phyloP scores from a whole-genome alignment of 2,329 filamentous ascomycete species.

The Thielaviopsis populi region DNA sequence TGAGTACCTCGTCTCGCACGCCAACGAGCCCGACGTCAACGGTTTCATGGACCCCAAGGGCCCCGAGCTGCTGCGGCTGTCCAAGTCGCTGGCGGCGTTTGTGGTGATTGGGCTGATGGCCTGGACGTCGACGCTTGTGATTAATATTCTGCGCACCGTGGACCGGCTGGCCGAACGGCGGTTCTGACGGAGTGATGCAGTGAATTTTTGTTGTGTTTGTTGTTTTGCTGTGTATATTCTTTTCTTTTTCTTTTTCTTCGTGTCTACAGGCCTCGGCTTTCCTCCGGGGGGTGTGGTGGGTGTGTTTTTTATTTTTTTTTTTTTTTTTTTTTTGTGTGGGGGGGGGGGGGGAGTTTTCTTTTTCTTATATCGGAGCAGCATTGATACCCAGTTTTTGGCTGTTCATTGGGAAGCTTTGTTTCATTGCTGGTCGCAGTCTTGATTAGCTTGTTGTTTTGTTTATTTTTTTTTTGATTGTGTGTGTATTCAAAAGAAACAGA shows the following conservation, averaged over 20 bases:
- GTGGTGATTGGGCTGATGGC: slow-evolving; percentile 67
- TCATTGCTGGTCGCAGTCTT: background rate
- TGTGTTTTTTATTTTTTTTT: background rate
- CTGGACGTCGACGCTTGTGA: slow-evolving; percentile 82
- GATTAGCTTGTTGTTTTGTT: background rate
- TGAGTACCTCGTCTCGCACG: slow-evolving; percentile 55
- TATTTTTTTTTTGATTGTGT: background rate
- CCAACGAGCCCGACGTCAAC: slow-evolving; percentile 26
- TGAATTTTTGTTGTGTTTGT: background rate
- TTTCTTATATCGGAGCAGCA: background rate
- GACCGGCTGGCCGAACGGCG: slow-evolving; percentile 38
- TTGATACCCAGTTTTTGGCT: background rate
- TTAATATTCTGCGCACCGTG: slow-evolving; percentile 63
- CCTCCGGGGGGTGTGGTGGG: no score
- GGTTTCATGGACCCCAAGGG: slow-evolving; percentile 11
- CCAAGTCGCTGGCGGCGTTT: slow-evolving; percentile 59
- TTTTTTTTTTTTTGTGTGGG: background rate
- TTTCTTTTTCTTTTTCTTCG: background rate
- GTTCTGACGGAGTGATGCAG: background rate
- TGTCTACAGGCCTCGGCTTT: no score
- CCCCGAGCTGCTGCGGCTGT: slow-evolving; percentile 22
- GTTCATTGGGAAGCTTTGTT: background rate
- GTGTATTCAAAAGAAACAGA: no score
- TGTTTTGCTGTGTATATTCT: no score
- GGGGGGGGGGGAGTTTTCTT: no score